Evolutionary conservation across 169 alveolate species (phyloP).

Genomic region (Perkinsus olseni): DNA sequence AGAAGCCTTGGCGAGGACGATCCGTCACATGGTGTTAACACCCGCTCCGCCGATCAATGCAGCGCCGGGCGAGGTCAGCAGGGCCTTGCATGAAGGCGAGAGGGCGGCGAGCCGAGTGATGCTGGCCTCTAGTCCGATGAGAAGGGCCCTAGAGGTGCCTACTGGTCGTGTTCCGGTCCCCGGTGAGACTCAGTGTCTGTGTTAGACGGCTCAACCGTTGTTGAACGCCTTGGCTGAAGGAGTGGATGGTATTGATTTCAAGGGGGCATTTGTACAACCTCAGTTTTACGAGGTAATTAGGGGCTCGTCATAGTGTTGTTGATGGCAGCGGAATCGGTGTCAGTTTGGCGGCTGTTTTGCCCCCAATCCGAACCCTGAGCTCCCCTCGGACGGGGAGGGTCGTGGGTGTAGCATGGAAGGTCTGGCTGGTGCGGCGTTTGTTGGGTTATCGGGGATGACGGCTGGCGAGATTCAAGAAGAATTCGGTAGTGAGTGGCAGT

Average conservation of each 20-base stretch:
- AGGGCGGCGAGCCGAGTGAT: neutral
- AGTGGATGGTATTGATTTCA: neutral
- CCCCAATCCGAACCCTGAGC: neutral
- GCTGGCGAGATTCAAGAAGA: neutral
- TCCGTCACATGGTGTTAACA: neutral
- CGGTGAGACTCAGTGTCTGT: no score
- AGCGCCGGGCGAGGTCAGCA: neutral
- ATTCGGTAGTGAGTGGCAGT: neutral
- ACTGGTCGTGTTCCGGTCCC: neutral
- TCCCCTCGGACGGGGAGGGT: neutral
- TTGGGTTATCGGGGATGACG: neutral
- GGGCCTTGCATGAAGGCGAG: neutral
- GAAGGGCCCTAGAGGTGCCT: neutral
- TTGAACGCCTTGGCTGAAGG: neutral
- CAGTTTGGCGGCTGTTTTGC: neutral
- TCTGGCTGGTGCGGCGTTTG: neutral
- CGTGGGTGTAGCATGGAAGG: neutral
- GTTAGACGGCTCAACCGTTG: neutral
- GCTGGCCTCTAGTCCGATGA: neutral
- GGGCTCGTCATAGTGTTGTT: neutral
- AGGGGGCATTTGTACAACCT: neutral
- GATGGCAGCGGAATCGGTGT: neutral
- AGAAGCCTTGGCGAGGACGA: neutral
- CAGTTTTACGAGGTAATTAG: neutral
- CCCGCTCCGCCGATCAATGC: neutral